Evolutionary conservation across 179 eudicot genomes (phyloP).

Genomic region (Sideroxylon spinosum): DNA sequence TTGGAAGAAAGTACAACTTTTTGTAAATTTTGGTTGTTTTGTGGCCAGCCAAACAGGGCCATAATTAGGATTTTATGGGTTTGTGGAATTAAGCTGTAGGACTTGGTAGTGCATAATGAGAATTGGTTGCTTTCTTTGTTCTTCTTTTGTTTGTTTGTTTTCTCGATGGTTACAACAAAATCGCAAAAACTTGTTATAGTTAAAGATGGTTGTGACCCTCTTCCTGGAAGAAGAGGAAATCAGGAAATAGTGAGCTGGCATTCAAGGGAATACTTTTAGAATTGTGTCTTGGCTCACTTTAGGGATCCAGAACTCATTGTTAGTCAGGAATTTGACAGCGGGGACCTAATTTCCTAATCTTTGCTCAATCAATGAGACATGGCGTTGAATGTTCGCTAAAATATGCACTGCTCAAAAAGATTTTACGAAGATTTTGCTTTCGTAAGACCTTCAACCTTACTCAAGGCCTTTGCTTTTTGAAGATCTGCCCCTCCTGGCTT

Average conservation of each 20-base stretch:
- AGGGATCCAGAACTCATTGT: background rate
- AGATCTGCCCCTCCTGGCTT: too few species aligned
- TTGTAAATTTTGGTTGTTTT: too few species aligned
- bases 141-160: too few species aligned
- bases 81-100: background rate
- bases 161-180: conserved; percentile 6
- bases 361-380: background rate
- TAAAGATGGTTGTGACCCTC: background rate
- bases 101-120: background rate
- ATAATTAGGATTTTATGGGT: background rate
- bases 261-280: background rate
- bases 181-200: background rate
- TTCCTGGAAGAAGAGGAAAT: background rate
- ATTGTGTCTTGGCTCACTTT: background rate
- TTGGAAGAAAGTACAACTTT: too few species aligned
- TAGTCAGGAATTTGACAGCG: background rate
- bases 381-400: background rate
- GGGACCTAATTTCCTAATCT: background rate
- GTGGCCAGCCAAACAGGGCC: too few species aligned
- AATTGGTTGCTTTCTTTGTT: too few species aligned
- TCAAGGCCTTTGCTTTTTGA: background rate
- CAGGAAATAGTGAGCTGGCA: background rate
- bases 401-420: background rate
- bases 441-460: background rate
- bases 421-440: background rate